These are phyloP conservation scores for Crithidia bombi DNA, from an alignment of 208 protist species.

Conservation along the genomic window DNA sequence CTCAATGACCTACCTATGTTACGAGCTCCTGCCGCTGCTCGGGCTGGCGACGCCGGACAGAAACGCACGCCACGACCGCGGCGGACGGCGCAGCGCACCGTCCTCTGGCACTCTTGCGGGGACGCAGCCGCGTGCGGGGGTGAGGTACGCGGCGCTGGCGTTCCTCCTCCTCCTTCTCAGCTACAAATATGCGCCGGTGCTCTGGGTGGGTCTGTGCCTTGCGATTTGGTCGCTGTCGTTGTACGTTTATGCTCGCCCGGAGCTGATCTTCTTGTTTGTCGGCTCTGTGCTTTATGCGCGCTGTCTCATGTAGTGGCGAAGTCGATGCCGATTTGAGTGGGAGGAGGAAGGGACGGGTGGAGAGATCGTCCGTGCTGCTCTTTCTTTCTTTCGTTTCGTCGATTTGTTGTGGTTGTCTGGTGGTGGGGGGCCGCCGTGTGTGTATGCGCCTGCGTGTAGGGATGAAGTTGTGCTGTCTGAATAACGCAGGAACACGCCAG, in stretches of 20 bases:
- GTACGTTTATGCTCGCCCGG: constrained; percentile 29
- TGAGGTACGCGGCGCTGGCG: constrained; percentile 42
- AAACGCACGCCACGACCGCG: background rate
- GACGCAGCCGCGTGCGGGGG: constrained; percentile 35
- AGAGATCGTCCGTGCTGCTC: background rate
- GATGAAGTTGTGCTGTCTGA: too few species aligned
- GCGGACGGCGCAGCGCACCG: background rate
- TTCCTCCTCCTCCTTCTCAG: constrained; percentile 32
- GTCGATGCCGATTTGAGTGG: background rate
- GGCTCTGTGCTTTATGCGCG: constrained; percentile 37
- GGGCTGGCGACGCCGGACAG: constrained; percentile 7
- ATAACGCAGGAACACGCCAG: too few species aligned
- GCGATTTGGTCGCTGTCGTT: constrained; percentile 43
- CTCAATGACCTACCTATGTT: constrained; percentile 41
- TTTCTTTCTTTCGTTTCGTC: background rate
- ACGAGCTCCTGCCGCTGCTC: constrained; percentile 38
- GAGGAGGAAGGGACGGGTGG: too few species aligned
- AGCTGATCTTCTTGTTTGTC: constrained; percentile 38
- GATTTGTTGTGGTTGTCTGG: background rate
- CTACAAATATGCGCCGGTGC: constrained; percentile 17
- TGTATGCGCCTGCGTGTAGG: too few species aligned
- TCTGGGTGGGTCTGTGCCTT: constrained; percentile 23
- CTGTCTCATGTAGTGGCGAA: constrained; percentile 23
- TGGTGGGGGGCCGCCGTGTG: too few species aligned
- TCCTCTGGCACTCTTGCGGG: constrained; percentile 14